Conservation (phyloP, 495 filamentous ascomycete genomes). For the Neurospora discreta region DNA sequence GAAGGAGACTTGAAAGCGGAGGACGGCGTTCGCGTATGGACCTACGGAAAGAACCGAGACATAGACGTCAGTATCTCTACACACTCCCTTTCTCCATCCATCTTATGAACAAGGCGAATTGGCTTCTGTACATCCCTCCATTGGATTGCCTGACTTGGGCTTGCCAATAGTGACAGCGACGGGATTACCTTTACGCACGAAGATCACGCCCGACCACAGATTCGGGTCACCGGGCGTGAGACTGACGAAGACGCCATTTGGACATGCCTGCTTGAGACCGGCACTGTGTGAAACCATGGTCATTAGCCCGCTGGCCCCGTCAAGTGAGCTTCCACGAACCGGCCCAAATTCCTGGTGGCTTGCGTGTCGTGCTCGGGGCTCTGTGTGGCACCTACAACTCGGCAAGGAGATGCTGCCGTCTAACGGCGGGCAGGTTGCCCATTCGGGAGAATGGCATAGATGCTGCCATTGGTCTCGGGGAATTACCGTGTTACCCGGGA, state of each 20-base stretch:
- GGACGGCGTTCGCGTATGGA: slow-evolving; percentile 75
- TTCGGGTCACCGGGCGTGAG: slow-evolving; percentile 69
- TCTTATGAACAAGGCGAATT: neutral
- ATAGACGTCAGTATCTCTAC: neutral
- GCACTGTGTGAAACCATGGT: slow-evolving; percentile 41
- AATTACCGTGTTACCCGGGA: neutral
- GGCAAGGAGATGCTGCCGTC: slow-evolving; percentile 55
- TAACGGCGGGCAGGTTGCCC: slow-evolving; percentile 20
- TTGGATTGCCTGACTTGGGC: neutral
- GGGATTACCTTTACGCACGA: slow-evolving; percentile 66
- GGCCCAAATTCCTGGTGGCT: neutral
- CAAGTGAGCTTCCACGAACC: neutral
- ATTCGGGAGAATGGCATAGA: slow-evolving; percentile 9
- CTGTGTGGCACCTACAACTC: slow-evolving; percentile 53
- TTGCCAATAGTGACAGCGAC: neutral
- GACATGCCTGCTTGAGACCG: slow-evolving; percentile 68
- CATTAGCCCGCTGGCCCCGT: neutral
- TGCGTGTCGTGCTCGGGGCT: neutral
- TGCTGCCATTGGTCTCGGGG: neutral
- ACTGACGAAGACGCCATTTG: slow-evolving; percentile 75
- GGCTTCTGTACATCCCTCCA: neutral
- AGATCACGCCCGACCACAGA: slow-evolving; percentile 81
- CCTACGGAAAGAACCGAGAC: slow-evolving; percentile 36
- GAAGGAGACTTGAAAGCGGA: slow-evolving; percentile 85
- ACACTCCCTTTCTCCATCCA: neutral